Evolutionary conservation across 805 yeast genomes (phyloP).

Genomic region (Barnettozyma wickerhamii): DNA sequence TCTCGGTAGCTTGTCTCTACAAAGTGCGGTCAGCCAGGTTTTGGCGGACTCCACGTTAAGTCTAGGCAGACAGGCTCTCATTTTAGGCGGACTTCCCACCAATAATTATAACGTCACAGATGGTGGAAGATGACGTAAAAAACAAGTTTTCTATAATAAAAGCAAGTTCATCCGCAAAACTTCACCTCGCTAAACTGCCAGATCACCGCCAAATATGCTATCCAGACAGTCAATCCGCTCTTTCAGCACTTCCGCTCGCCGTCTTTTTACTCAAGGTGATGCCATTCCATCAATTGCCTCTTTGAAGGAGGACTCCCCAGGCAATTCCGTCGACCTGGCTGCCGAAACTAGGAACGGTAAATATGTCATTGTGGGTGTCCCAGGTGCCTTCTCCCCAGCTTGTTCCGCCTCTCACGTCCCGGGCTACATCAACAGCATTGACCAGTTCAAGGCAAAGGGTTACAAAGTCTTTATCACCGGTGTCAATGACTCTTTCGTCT

Average conservation of each 20-base stretch:
- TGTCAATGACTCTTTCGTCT: conserved; percentile 85
- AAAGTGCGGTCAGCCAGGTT: conserved; percentile 37
- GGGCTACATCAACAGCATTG: conserved; percentile 53
- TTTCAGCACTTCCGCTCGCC: conserved; percentile 24
- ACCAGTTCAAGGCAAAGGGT: conserved; percentile 62
- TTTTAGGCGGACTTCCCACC: not conserved
- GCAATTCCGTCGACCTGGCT: conserved; percentile 54
- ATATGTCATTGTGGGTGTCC: conserved; percentile 54
- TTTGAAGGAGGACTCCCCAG: conserved; percentile 58
- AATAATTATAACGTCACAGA: too few relatives aligned
- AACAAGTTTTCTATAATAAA: too few relatives aligned
- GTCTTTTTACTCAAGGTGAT: conserved; percentile 44
- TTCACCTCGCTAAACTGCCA: not conserved
- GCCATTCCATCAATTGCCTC: conserved; percentile 53
- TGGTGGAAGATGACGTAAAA: too few relatives aligned
- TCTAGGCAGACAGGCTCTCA: not conserved
- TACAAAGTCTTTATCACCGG: conserved; percentile 63
- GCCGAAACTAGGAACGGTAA: conserved; percentile 43
- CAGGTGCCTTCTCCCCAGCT: conserved; percentile 80
- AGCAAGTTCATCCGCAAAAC: not conserved
- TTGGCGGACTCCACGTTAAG: not conserved
- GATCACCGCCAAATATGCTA: conserved; percentile 6
- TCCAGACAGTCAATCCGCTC: conserved; percentile 19
- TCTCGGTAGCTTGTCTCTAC: not conserved
- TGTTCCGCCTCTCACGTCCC: conserved; percentile 73